Evolutionary conservation across 768 basidiomycete species (phyloP), one percentile per base, ranked within the genome.

Genomic region (Boletus subcaerulescens): DNA sequence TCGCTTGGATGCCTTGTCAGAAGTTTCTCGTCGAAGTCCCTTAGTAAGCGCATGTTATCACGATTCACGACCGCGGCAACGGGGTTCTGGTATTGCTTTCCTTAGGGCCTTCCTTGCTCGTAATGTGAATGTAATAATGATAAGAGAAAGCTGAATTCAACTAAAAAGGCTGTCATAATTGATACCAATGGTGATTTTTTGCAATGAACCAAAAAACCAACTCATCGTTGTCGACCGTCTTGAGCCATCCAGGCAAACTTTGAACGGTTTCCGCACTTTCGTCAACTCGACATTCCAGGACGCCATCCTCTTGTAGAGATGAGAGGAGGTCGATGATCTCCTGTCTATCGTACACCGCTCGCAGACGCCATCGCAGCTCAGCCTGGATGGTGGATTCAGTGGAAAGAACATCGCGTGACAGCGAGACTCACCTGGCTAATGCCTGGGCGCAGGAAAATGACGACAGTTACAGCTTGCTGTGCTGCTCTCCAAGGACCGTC

Each of bases 401-500:
- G 51, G 33, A 43, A 60, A 58, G 43, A 35, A 48, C 29, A 40
- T 52, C 33, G 56, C 9, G 20, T 20, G 40, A 39, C 1, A 20
- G 32, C 15, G 18, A 33, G 32, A 66, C 80, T 59, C 61, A 87
- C 90, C 78, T 89, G 83, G 32, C 83, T 77, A 49, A 91, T 80
- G 3, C 90, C 90, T 22, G 91, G 90, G 57, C 84, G 79, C 56
- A 87, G 83, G 39, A 87, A 69, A 38, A 92, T 66, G 24, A 83
- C 69, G 9, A 87, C 82, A 50, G 85, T 77, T 42, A 91, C 82
- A 8, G 89, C 86, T 59, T 81, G 77, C 43, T 86, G 64, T 9
- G 84, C 89, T n/a, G 86, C 80, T 51, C 82, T 78, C 91, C 91
- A 93, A 36, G 80, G 77, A 53, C 85, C 83, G 11, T 71, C 66